These are phyloP conservation scores for Fusarium domesticum DNA, from an alignment of 2,329 filamentous ascomycete genomes.

Conservation along the genomic window DNA sequence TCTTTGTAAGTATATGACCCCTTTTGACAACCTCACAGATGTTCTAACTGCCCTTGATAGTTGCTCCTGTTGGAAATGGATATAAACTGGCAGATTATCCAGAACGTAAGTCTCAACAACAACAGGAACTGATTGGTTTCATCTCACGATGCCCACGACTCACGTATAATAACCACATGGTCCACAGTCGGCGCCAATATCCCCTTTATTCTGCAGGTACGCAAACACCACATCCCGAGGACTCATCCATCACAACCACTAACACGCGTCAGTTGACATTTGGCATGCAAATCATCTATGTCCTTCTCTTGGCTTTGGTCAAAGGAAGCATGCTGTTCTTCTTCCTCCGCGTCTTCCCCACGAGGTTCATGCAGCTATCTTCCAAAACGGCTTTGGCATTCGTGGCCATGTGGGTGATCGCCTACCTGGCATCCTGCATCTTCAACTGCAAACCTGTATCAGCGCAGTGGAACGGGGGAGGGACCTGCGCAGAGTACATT, in stretches of 20 bases:
- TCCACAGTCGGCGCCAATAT: slow-evolving; percentile 20
- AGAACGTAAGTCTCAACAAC: slow-evolving; percentile 17
- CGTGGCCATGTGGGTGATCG: slow-evolving; percentile 41
- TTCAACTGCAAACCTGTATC: slow-evolving; percentile 47
- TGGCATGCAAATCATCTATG: slow-evolving; percentile 28
- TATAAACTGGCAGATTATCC: slow-evolving; percentile 16
- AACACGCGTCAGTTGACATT: slow-evolving; percentile 21
- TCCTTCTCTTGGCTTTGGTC: slow-evolving; percentile 24
- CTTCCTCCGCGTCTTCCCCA: slow-evolving; percentile 30
- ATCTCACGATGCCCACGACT: too few relatives aligned
- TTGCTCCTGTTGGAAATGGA: slow-evolving; percentile 27
- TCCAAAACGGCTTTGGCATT: slow-evolving; percentile 36
- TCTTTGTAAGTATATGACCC: slow-evolving; percentile 18
- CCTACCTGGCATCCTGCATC: slow-evolving; percentile 39
- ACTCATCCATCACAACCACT: neutral
- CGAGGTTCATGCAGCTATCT: slow-evolving; percentile 24
- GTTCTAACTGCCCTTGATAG: slow-evolving; percentile 2
- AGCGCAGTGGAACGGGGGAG: slow-evolving; percentile 41
- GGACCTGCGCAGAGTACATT: slow-evolving; percentile 35
- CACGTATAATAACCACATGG: neutral
- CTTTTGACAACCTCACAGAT: neutral
- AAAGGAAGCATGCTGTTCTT: slow-evolving; percentile 30
- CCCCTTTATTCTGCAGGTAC: slow-evolving; percentile 28
- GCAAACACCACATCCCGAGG: neutral
- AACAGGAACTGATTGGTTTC: neutral